Evolutionary conservation across 2,329 filamentous ascomycete species (phyloP).

Genomic region (Taxawa tesnikishii): DNA sequence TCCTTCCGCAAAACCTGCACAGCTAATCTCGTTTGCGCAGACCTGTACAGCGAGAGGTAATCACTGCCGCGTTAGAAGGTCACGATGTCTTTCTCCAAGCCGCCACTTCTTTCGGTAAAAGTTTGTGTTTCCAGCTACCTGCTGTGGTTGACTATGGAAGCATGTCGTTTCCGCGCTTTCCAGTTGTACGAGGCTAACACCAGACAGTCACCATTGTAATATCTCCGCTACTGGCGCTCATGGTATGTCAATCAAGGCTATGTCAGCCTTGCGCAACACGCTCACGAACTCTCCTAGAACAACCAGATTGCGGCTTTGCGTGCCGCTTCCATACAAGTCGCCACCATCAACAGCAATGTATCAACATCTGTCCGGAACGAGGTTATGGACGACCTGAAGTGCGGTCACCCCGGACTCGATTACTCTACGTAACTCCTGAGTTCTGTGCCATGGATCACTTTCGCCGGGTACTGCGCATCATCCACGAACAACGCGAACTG

Average conservation of each 20-base stretch:
- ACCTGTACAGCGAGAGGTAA: conserved; percentile 78
- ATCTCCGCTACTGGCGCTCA: conserved; percentile 77
- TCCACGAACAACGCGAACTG: conserved; percentile 74
- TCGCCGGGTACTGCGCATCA: conserved; percentile 57
- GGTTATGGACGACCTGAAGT: conserved; percentile 72
- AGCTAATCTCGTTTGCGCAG: conserved; percentile 27
- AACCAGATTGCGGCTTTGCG: conserved; percentile 81
- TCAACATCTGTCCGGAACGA: conserved; percentile 48
- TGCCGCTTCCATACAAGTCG: conserved; percentile 63
- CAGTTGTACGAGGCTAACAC: not conserved
- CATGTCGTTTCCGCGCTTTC: conserved; percentile 32
- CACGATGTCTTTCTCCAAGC: conserved; percentile 92
- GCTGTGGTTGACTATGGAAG: conserved; percentile 79
- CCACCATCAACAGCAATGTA: conserved; percentile 79
- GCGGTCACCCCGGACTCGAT: conserved; percentile 72
- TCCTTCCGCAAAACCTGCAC: not conserved
- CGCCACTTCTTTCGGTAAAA: conserved; percentile 83
- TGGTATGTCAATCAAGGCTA: conserved; percentile 46
- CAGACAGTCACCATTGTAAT: conserved; percentile 71
- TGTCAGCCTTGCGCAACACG: conserved; percentile 1
- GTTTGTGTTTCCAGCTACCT: conserved; percentile 82
- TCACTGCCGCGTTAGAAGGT: conserved; percentile 65
- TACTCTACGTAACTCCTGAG: conserved; percentile 91
- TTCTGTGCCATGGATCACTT: conserved; percentile 69
- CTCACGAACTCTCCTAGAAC: conserved; percentile 41